Evolutionary conservation across 75 land plant species (phyloP), one percentile per base, ranked within the genome.

Genomic region (Picea sitchensis): DNA sequence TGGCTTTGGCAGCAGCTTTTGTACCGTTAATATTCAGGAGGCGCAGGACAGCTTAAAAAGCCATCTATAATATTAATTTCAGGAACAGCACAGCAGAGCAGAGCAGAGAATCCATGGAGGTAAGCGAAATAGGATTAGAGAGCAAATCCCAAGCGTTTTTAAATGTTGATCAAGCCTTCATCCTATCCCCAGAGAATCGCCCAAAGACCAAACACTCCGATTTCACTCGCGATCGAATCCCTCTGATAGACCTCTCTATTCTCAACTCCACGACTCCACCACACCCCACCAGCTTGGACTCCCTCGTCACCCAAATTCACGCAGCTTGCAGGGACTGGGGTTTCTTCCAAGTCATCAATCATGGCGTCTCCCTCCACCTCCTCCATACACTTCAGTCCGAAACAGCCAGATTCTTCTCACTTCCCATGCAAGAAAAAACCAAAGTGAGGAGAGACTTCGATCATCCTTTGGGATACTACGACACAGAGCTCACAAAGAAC

Each of bases 271-370:
- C 51, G 1, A 47, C 51, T 47, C 8, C 8, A 6, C 51, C 51
- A 5, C 9, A 47, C 51, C 51, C 51, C 5, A 47, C 51, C 51
- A 47, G 7, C 51, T 47, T 47, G 51, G 51, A 47, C 51, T 5
- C 18, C 21, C 63, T 61, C 5, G 63, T 61, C 20, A 18, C 63
- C 30, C 76, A 84, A 21, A 75, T 96, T 30, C 81, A 83, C 1
- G 79, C 51, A 5, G 92, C 90, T 17, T 96, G 93, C 85, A 4
- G 20, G 8, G 85, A 92, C 5, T 96, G 98, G 95, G 99, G 98
- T 7, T 96, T 92, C 26, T 96, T 96, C 78, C 98, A 96, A 69
- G 93, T 94, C 61, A 77, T 84, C 80, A 91, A 93, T 80, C 99
- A 96, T 80, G 91, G 92, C 54, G 87, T 96, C 57, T 88, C 89